Conservation (phyloP, 306 rosid species). For the Cyclanthera cordifolia region DNA sequence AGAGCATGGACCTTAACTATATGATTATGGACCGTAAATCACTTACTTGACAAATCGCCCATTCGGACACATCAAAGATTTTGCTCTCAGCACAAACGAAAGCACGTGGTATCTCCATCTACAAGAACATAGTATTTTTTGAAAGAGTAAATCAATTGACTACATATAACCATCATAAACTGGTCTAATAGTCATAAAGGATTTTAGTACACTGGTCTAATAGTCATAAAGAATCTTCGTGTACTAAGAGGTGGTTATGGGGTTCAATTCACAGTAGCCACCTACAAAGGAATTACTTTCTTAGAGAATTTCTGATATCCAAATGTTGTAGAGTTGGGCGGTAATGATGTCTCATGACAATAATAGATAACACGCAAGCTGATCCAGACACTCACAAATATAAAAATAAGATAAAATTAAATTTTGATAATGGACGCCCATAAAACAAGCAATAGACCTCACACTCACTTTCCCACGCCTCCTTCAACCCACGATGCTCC, state of each 20-base stretch:
- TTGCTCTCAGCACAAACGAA: slow-evolving; percentile 97
- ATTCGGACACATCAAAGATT: slow-evolving; percentile 93
- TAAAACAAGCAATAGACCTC: background rate
- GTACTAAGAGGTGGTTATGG: too few relatives aligned
- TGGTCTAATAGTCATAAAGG: too few relatives aligned
- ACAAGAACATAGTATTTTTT: slow-evolving; percentile 6
- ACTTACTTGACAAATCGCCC: slow-evolving; percentile 99
- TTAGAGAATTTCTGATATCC: too few relatives aligned
- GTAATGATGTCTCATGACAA: too few relatives aligned
- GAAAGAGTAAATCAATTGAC: background rate
- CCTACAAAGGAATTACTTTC: too few relatives aligned
- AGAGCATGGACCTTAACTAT: background rate
- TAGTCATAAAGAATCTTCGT: too few relatives aligned
- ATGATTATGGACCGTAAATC: background rate
- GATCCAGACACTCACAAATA: too few relatives aligned
- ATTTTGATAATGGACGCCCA: background rate
- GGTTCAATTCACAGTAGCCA: too few relatives aligned
- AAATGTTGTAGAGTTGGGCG: too few relatives aligned
- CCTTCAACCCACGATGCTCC: background rate
- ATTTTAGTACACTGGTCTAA: too few relatives aligned
- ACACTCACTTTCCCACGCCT: background rate
- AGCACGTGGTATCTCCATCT: slow-evolving; percentile 97
- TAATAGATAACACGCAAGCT: too few relatives aligned
- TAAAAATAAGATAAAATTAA: too few relatives aligned
- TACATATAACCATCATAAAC: background rate